phyloP scores from a whole-genome alignment of 2,329 filamentous ascomycete species.

The Cytospora leucostoma region DNA sequence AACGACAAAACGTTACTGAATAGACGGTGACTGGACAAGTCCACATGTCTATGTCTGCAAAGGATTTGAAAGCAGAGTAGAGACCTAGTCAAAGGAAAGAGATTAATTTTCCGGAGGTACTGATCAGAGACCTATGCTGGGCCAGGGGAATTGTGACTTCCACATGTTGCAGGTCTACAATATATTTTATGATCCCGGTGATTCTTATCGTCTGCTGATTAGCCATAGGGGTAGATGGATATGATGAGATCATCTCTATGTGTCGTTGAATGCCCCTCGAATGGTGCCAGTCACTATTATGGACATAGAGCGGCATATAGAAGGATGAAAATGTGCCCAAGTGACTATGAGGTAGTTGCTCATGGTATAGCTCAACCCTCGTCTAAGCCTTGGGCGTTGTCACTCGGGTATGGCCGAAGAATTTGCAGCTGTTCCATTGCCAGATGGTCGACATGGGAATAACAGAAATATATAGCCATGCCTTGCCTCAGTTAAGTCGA shows the following conservation, averaged over 20 bases:
- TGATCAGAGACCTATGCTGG: not conserved
- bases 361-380: constrained; percentile 4
- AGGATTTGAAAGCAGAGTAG: not conserved
- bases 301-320: not conserved
- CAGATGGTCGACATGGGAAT: no score
- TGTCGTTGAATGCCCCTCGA: no score
- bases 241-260: no score
- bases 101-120: not conserved
- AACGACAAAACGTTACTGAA: not conserved
- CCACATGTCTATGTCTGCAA: not conserved
- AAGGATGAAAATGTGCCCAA: not conserved
- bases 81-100: not conserved
- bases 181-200: no score
- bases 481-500: not conserved
- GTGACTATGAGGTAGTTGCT: not conserved
- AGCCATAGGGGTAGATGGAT: no score
- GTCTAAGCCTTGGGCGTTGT: not conserved
- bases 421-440: no score
- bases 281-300: no score
- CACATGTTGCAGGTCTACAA: no score
- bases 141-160: not conserved
- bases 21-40: no score
- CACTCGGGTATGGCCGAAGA: not conserved
- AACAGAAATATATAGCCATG: no score
- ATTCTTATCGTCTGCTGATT: no score